A percentile compares a stretch with the other conserved stretches of the same genome.
phyloP scores from a whole-genome alignment of 2,329 filamentous ascomycete species.

The Sclerotinia spermophila region DNA sequence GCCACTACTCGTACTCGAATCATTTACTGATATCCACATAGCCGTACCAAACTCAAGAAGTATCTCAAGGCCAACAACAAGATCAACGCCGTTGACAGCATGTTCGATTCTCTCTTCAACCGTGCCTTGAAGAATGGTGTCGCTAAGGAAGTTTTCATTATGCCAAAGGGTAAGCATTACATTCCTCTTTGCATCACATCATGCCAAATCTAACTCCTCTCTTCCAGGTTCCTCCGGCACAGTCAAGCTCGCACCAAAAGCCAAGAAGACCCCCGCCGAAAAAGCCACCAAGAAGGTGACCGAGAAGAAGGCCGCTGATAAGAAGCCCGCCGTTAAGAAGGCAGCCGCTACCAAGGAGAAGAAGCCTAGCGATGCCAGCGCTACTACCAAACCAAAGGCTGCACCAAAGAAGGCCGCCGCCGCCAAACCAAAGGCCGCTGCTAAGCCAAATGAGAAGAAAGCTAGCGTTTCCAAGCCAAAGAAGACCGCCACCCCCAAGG shows the following conservation, averaged over 20 bases:
- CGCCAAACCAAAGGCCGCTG: constrained; percentile 38
- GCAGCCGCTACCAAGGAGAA: constrained; percentile 46
- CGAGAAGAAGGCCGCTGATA: constrained; percentile 40
- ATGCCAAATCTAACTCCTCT: constrained; percentile 28
- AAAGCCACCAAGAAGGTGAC: constrained; percentile 37
- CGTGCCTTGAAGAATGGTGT: constrained; percentile 63
- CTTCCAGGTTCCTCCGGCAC: constrained; percentile 61
- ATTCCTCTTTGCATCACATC: background rate
- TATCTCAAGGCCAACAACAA: constrained; percentile 71
- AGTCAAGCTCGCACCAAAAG: constrained; percentile 56
- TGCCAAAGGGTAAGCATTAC: constrained; percentile 66
- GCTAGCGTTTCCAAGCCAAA: constrained; percentile 30
- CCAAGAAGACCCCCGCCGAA: constrained; percentile 26
- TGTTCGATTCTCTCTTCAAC: constrained; percentile 68
- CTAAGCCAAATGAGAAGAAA: constrained; percentile 24
- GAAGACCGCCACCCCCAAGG: constrained; percentile 33
- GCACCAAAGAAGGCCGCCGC: constrained; percentile 23
- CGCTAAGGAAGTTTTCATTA: constrained; percentile 64
- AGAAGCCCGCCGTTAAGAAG: constrained; percentile 38
- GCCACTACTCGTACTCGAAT: background rate
- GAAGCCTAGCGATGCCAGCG: constrained; percentile 25
- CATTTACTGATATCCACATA: constrained; percentile 28
- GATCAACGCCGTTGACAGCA: constrained; percentile 51
- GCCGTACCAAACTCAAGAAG: constrained; percentile 69
- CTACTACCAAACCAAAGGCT: constrained; percentile 18